phyloP scores from a whole-genome alignment of 2,329 filamentous ascomycete species.

The Sarocladiaceae sp. region DNA sequence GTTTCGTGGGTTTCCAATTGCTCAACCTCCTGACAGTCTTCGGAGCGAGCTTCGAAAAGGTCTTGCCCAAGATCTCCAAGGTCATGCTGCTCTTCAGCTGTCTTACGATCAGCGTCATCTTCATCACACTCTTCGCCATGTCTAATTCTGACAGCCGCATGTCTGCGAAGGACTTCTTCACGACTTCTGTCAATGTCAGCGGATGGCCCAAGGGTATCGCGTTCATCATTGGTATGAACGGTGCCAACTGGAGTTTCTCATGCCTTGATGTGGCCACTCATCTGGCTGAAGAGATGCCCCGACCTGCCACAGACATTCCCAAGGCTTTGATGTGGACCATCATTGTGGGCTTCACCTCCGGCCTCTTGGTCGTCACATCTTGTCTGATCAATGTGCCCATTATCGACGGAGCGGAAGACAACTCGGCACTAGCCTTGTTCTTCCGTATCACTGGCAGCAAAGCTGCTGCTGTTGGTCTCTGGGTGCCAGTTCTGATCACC shows the following conservation, averaged over 20 bases:
- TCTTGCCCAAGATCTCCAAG: slow-evolving; percentile 21
- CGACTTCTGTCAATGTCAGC: slow-evolving; percentile 15
- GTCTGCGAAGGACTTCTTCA: slow-evolving; percentile 19
- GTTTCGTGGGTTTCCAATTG: slow-evolving; percentile 21
- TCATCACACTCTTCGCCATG: slow-evolving; percentile 23
- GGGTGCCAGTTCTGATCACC: slow-evolving; percentile 19
- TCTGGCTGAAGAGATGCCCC: slow-evolving; percentile 24
- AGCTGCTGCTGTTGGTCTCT: slow-evolving; percentile 19
- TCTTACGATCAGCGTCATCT: slow-evolving; percentile 17
- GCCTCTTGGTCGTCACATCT: background rate
- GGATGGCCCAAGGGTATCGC: slow-evolving; percentile 23
- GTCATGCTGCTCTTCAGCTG: slow-evolving; percentile 21
- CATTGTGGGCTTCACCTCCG: slow-evolving; percentile 11
- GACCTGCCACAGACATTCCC: slow-evolving; percentile 19
- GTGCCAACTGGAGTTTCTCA: slow-evolving; percentile 25
- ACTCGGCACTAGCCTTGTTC: background rate
- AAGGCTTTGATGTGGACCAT: slow-evolving; percentile 18
- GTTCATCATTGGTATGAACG: slow-evolving; percentile 24
- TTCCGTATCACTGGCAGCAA: slow-evolving; percentile 13
- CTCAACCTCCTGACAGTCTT: slow-evolving; percentile 19
- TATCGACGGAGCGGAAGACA: background rate
- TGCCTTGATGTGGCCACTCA: slow-evolving; percentile 24
- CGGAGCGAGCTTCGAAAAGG: slow-evolving; percentile 17
- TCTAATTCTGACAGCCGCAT: slow-evolving; percentile 13
- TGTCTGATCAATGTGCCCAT: slow-evolving; percentile 5